Conservation (phyloP, 2,329 filamentous ascomycete genomes). For the Colletotrichum sp. region DNA sequence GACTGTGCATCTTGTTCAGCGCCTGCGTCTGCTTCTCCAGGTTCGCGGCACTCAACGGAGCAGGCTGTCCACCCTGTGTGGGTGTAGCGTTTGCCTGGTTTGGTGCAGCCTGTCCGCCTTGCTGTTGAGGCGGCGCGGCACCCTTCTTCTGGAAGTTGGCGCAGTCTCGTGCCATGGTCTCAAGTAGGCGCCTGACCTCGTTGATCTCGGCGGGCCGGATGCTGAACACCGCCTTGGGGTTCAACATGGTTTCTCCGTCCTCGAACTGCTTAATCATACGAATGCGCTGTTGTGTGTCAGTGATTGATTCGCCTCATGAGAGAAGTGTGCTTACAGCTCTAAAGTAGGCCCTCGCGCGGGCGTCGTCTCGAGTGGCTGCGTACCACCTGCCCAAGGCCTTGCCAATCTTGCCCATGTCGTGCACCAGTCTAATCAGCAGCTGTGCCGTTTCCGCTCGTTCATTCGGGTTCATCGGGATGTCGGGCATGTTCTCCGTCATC, state of each 20-base stretch:
- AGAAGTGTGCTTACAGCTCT: constrained; percentile 47
- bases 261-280: constrained; percentile 59
- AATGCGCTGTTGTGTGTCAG: constrained; percentile 52
- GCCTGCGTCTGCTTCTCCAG: constrained; percentile 57
- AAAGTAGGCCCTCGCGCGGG: constrained; percentile 56
- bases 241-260: constrained; percentile 51
- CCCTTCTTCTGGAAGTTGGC: constrained; percentile 33
- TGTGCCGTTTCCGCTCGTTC: constrained; percentile 47
- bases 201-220: constrained; percentile 58
- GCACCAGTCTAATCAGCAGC: constrained; percentile 46
- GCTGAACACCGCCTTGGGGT: constrained; percentile 54
- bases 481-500: constrained; percentile 42
- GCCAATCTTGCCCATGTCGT: constrained; percentile 49
- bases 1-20: constrained; percentile 51
- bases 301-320: not conserved
- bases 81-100: constrained; percentile 23
- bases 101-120: constrained; percentile 23
- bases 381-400: constrained; percentile 54
- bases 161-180: constrained; percentile 57
- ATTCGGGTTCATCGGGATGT: constrained; percentile 51
- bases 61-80: constrained; percentile 12
- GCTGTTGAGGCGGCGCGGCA: not conserved
- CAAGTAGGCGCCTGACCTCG: constrained; percentile 49
- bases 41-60: constrained; percentile 50
- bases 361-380: constrained; percentile 51